Conservation (phyloP, 2,329 filamentous ascomycete species). For the Penicillium olsonii region DNA sequence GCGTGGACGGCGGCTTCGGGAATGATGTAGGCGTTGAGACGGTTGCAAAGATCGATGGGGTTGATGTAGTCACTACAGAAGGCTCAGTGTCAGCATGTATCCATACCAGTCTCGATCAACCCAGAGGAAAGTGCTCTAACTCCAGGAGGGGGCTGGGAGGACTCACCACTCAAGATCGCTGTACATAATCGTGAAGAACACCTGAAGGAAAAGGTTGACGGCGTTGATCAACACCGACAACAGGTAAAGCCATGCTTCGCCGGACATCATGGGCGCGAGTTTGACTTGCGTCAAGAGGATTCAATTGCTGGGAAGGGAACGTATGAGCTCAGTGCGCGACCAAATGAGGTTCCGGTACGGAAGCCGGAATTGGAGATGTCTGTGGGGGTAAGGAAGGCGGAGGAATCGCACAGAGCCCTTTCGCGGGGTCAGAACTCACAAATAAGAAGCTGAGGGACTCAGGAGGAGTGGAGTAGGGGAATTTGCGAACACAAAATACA, state of each 20-base stretch:
- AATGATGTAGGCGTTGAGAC: constrained; percentile 98
- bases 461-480: constrained; percentile 7
- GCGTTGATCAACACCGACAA: constrained; percentile 98
- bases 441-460: constrained; percentile 9
- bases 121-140: neutral
- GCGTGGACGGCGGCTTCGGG: constrained; percentile 97
- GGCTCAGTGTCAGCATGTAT: constrained; percentile 27
- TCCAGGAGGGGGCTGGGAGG: neutral
- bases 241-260: constrained; percentile 97
- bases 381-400: constrained; percentile 25
- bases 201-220: constrained; percentile 99
- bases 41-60: constrained; percentile 99
- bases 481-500: constrained; percentile 2
- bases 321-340: constrained; percentile 8
- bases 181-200: constrained; percentile 99
- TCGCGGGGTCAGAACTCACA: constrained; percentile 19
- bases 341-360: constrained; percentile 9
- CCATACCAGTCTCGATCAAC: neutral
- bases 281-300: constrained; percentile 8
- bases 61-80: constrained; percentile 92
- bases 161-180: constrained; percentile 97
- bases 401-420: constrained; percentile 17
- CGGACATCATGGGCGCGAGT: constrained; percentile 70
- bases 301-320: constrained; percentile 7
- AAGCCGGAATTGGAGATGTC: constrained; percentile 28